Base-by-base conservation (phyloP, 106 monocot genomes). In the Gastrodia elata region DNA sequence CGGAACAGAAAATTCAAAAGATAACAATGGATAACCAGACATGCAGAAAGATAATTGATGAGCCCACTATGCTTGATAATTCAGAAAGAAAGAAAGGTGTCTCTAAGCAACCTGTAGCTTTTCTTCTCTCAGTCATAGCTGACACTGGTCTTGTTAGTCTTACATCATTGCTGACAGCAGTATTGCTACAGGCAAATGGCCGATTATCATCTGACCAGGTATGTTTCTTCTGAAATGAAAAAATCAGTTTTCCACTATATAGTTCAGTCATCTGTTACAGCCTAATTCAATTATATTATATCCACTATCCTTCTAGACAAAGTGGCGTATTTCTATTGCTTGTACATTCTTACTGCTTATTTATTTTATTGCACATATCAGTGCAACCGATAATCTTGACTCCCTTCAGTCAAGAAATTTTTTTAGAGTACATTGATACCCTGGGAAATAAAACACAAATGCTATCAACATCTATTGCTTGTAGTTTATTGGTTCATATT, bases 131-230 rank as follows among this genome's bases (percentile, higher is more conserved):
- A 82, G 85, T 83, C 75, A 77, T 96, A 34, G 79, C 82, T 71
- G 90, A 92, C 73, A 96, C 96, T 24, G 87, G 96, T 67, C 90
- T 96, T 76, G 88, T 92, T 46, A 88, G 96, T 84, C 90, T 96
- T 82, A 90, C 89, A 65, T 96, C 92, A 65, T 82, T 96, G 42
- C 83, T 96, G 49, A 96, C 96, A 74, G 96, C 89, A 55, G 96
- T 96, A 49, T 76, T 96, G 52, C 81, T 96, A 74, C 96, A 96
- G 81, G 92, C 96, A 77, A 96, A 96, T 75, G 92, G 82, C 72
- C 79, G 85, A 79, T 71, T 84, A 48, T 96, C 96, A 70, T 83
- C 96, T 70, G 96, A 92, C 35, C 92, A 90, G 92, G 96, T 96
- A 77, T 41, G 55, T 61, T 27, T 32, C 61, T 61, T 30, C 0